phyloP scores from a whole-genome alignment of 768 basidiomycete genomes.

The Naganishia vishniacii region DNA sequence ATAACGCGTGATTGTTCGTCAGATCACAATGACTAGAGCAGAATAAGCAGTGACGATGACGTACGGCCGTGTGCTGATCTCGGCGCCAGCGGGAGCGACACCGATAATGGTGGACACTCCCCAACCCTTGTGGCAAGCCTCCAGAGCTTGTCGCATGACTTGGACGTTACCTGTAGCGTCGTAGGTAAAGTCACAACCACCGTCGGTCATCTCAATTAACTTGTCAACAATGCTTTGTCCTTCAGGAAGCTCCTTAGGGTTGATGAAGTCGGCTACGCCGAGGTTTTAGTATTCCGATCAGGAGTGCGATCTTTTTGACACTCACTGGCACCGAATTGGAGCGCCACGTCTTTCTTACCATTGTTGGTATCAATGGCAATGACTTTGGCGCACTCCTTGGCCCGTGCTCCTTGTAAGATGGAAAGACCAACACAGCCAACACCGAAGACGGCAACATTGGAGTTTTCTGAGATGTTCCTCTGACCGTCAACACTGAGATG shows the following conservation, averaged over 20 bases:
- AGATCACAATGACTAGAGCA: too few relatives aligned
- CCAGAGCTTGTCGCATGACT: conserved; percentile 90
- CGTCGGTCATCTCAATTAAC: conserved; percentile 87
- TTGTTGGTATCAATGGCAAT: conserved; percentile 90
- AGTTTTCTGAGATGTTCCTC: conserved; percentile 65
- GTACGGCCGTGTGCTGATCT: conserved; percentile 82
- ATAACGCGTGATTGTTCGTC: not conserved
- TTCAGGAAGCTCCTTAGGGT: conserved; percentile 67
- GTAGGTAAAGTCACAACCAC: conserved; percentile 93
- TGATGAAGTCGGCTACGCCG: conserved; percentile 80
- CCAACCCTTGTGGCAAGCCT: conserved; percentile 99
- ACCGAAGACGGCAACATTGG: conserved; percentile 89
- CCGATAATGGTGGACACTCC: conserved; percentile 93
- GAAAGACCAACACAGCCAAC: conserved; percentile 92
- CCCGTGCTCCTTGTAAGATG: conserved; percentile 70
- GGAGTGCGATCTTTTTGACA: too few relatives aligned
- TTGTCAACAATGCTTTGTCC: conserved; percentile 83
- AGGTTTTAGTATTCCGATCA: too few relatives aligned
- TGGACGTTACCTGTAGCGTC: conserved; percentile 91
- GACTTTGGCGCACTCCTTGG: conserved; percentile 76
- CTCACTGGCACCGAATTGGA: conserved; percentile 76
- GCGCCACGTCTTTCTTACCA: conserved; percentile 77
- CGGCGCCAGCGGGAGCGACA: conserved; percentile 93
- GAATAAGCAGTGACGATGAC: conserved; percentile 45
- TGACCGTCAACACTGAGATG: too few relatives aligned